Evolutionary conservation across 805 yeast species (phyloP).

Genomic region (Kodamaea kaohsiungensis): DNA sequence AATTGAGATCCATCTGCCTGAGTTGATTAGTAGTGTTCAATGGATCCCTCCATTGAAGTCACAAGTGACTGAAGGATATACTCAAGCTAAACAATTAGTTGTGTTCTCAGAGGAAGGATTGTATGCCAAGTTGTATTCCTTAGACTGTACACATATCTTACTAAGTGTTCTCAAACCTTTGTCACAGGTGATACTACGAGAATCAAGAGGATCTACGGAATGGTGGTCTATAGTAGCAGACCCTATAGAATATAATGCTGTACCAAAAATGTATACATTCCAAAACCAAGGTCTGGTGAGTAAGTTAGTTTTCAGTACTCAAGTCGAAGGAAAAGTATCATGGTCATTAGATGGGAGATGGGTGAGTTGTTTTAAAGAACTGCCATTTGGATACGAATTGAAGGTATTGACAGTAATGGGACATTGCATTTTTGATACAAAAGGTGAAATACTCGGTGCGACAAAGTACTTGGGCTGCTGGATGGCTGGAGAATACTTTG

Average conservation of each 20-base stretch:
- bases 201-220: conserved; percentile 12
- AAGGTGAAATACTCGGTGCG: conserved; percentile 1
- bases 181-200: conserved; percentile 18
- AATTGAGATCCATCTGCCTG: conserved; percentile 32
- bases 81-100: conserved; percentile 34
- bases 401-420: conserved; percentile 30
- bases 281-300: conserved; percentile 36
- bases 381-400: conserved; percentile 30
- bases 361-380: conserved; percentile 28
- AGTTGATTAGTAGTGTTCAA: conserved; percentile 31
- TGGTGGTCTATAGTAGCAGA: conserved; percentile 37
- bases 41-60: conserved; percentile 35
- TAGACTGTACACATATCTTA: conserved; percentile 35
- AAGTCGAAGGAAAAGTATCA: conserved; percentile 10
- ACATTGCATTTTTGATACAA: background rate
- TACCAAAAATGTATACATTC: conserved; percentile 27
- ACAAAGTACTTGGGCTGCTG: conserved; percentile 9
- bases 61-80: conserved; percentile 23
- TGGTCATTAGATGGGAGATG: conserved; percentile 41
- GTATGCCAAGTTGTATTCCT: conserved; percentile 35
- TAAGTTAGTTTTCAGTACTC: conserved; percentile 14
- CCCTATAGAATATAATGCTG: conserved; percentile 20
- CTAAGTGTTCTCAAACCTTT: conserved; percentile 37
- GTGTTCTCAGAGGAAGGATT: conserved; percentile 29
- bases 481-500: conserved; percentile 2